A percentile compares a stretch with the other conserved stretches of the same genome.
These are phyloP conservation scores for Mentha longifolia DNA, from an alignment of 257 asterid species.

Conservation along the genomic window DNA sequence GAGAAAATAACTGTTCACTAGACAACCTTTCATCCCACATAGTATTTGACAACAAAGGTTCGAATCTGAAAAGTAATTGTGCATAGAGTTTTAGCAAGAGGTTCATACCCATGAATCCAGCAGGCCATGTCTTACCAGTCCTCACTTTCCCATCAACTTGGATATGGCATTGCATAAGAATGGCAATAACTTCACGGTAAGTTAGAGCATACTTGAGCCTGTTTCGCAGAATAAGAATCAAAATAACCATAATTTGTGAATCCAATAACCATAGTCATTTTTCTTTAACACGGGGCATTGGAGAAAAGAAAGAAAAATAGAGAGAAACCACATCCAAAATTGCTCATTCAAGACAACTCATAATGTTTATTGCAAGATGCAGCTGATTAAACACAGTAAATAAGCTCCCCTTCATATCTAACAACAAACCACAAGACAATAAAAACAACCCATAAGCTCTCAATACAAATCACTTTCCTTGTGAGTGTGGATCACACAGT, in stretches of 20 bases:
- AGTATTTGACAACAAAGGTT: too few relatives aligned
- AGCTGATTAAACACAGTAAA: constrained; percentile 29
- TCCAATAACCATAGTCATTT: too few relatives aligned
- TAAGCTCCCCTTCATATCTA: not conserved
- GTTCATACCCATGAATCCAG: constrained; percentile 77
- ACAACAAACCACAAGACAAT: constrained; percentile 15
- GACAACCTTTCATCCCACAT: too few relatives aligned
- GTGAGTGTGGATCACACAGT: constrained; percentile 78
- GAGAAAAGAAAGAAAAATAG: too few relatives aligned
- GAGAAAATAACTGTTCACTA: not conserved
- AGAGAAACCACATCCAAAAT: not conserved
- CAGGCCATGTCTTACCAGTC: constrained; percentile 76
- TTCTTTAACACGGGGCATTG: too few relatives aligned
- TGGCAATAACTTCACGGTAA: constrained; percentile 65
- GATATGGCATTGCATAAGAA: constrained; percentile 75
- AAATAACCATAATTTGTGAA: too few relatives aligned
- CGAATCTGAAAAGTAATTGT: too few relatives aligned
- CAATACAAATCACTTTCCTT: constrained; percentile 72
- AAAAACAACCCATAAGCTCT: constrained; percentile 20
- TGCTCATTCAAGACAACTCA: constrained; percentile 5
- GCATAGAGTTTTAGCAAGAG: not conserved
- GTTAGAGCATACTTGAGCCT: constrained; percentile 75
- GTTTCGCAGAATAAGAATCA: constrained; percentile 66
- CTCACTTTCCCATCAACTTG: constrained; percentile 79
- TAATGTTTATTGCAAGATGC: not conserved